Percentiles rank a stretch among this genome's conserved stretches.
Evolutionary conservation across 306 rosid species (phyloP).

Genomic region (Vigna trinervia): DNA sequence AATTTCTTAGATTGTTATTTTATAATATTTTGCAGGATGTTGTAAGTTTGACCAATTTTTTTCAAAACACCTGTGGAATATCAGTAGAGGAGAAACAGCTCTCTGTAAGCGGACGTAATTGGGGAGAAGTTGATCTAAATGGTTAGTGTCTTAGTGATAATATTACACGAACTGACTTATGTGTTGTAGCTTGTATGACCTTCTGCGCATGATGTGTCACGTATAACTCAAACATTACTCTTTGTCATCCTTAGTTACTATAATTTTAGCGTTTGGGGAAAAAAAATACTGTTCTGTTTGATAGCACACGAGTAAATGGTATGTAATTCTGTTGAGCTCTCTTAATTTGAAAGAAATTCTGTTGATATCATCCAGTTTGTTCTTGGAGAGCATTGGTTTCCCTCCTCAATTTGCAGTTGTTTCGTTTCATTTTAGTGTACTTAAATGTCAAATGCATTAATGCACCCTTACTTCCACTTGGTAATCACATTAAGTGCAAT

Average conservation of each 20-base stretch:
- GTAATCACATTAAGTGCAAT: not conserved
- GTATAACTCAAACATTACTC: conserved; percentile 2
- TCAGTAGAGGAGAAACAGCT: conserved; percentile 85
- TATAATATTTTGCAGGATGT: conserved; percentile 66
- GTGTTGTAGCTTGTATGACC: not conserved
- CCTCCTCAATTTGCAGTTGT: not conserved
- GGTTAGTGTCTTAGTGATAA: conserved; percentile 56
- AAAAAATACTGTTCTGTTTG: conserved; percentile 10
- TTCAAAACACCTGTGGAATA: conserved; percentile 79
- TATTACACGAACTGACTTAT: conserved; percentile 35
- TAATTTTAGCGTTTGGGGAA: conserved; percentile 11
- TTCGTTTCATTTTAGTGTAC: not conserved
- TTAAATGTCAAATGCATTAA: conserved; percentile 17
- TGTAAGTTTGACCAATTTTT: conserved; percentile 73
- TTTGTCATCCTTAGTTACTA: conserved; percentile 32
- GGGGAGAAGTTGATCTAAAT: conserved; percentile 97
- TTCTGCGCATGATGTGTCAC: not conserved
- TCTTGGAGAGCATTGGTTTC: conserved; percentile 11
- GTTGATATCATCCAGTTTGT: conserved; percentile 25
- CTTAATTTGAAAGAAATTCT: conserved; percentile 16
- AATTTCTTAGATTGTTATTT: conserved; percentile 9
- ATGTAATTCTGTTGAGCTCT: not conserved
- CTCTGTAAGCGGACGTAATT: conserved; percentile 95
- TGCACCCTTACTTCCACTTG: conserved; percentile 19
- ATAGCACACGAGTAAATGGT: not conserved